phyloP scores from a whole-genome alignment of 495 filamentous ascomycete genomes.

The Patellaria atrata region DNA sequence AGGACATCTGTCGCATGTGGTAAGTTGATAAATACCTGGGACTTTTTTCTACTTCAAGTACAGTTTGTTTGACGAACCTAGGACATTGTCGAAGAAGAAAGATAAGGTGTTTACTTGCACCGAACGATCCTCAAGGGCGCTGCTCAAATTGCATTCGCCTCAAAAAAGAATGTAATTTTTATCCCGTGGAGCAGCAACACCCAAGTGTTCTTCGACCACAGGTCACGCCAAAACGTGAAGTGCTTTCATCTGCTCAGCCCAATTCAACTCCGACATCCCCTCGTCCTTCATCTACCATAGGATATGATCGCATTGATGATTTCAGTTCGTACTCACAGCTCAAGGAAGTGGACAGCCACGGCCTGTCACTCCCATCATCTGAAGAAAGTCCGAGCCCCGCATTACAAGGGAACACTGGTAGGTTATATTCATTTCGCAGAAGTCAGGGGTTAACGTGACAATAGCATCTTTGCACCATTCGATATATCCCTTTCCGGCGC shows the following conservation, averaged over 20 bases:
- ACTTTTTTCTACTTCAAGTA: background rate
- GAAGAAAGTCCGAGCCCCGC: no score
- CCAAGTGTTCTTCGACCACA: conserved; percentile 25
- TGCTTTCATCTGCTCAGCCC: conserved; percentile 11
- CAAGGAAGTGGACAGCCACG: conserved; percentile 8
- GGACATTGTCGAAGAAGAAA: conserved; percentile 91
- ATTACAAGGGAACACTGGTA: conserved; percentile 10
- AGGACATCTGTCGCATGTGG: conserved; percentile 94
- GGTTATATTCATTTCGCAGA: conserved; percentile 1
- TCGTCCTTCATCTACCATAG: conserved; percentile 5
- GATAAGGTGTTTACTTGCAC: conserved; percentile 76
- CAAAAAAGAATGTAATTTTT: conserved; percentile 93
- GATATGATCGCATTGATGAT: conserved; percentile 13
- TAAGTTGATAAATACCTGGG: conserved; percentile 38
- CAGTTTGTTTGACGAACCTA: conserved; percentile 24
- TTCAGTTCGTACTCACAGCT: conserved; percentile 10
- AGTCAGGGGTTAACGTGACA: background rate
- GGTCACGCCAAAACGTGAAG: conserved; percentile 8
- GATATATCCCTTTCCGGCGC: conserved; percentile 9
- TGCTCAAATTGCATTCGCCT: conserved; percentile 93
- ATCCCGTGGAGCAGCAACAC: conserved; percentile 76
- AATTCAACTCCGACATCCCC: conserved; percentile 21
- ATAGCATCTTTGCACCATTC: conserved; percentile 13
- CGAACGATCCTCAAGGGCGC: conserved; percentile 64
- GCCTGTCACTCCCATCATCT: conserved; percentile 7